These are phyloP conservation scores for Margaritispora aquatica DNA, from an alignment of 495 filamentous ascomycete genomes.

Conservation along the genomic window DNA sequence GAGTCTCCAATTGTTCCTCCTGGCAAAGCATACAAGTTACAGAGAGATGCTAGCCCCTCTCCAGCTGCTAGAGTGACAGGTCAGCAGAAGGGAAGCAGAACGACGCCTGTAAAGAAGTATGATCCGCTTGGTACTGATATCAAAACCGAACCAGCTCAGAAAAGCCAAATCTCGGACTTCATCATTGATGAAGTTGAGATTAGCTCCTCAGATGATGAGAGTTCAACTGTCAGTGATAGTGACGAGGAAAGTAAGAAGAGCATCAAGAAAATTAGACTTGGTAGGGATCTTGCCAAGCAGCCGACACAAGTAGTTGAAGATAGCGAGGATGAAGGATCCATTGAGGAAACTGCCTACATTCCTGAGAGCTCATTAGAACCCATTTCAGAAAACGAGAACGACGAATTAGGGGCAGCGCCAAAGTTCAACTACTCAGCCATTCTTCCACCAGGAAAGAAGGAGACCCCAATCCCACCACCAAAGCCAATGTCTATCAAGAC, in stretches of 20 bases:
- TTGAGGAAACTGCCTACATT: background rate
- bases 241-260: no score
- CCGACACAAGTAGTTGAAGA: no score
- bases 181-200: background rate
- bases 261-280: no score
- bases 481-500: background rate
- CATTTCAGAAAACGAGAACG: no score
- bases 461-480: constrained; percentile 1
- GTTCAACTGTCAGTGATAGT: background rate
- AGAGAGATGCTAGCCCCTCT: background rate
- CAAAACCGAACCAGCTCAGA: no score
- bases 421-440: no score
- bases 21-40: background rate
- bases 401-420: no score
- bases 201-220: background rate
- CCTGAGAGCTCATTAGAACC: background rate
- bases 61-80: background rate
- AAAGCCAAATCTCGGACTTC: background rate
- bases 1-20: background rate
- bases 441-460: background rate
- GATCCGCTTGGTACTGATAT: background rate
- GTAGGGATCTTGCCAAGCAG: no score
- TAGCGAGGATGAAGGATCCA: no score
- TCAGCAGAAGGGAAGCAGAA: background rate
- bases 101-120: background rate